phyloP scores from a whole-genome alignment of 129 eudicot species.

The Lactuca saligna region DNA sequence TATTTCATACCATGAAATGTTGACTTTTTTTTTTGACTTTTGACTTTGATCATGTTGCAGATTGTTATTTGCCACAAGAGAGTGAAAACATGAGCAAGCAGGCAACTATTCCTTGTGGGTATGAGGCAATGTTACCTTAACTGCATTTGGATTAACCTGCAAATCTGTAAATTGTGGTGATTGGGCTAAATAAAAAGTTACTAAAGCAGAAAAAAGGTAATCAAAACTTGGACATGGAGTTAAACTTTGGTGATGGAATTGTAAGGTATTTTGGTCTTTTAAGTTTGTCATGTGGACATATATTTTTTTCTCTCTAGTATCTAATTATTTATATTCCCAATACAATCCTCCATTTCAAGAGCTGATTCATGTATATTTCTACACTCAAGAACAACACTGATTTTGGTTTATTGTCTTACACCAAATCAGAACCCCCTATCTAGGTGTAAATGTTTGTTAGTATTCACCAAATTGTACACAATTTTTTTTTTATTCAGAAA shows the following conservation, averaged over 20 bases:
- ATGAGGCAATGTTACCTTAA: slow-evolving; percentile 68
- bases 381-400: slow-evolving; percentile 73
- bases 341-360: slow-evolving; percentile 11
- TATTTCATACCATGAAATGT: slow-evolving; percentile 11
- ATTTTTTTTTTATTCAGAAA: slow-evolving; percentile 52
- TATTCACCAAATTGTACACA: too few relatives aligned
- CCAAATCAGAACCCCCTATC: slow-evolving; percentile 60
- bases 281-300: slow-evolving; percentile 69
- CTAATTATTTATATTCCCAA: not conserved
- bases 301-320: slow-evolving; percentile 25
- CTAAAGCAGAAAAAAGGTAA: slow-evolving; percentile 67
- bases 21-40: not conserved
- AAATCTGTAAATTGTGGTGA: slow-evolving; percentile 86
- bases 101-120: slow-evolving; percentile 64
- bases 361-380: slow-evolving; percentile 30
- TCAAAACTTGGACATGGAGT: slow-evolving; percentile 72
- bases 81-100: slow-evolving; percentile 50
- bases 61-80: slow-evolving; percentile 37
- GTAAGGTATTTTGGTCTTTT: slow-evolving; percentile 71
- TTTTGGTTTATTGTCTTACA: slow-evolving; percentile 58
- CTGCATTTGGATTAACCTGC: slow-evolving; percentile 64
- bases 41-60: slow-evolving; percentile 40
- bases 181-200: slow-evolving; percentile 82
- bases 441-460: slow-evolving; percentile 44
- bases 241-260: slow-evolving; percentile 81